Evolutionary conservation across 169 alveolate genomes (phyloP).

Genomic region (Plasmodium knowlesi): DNA sequence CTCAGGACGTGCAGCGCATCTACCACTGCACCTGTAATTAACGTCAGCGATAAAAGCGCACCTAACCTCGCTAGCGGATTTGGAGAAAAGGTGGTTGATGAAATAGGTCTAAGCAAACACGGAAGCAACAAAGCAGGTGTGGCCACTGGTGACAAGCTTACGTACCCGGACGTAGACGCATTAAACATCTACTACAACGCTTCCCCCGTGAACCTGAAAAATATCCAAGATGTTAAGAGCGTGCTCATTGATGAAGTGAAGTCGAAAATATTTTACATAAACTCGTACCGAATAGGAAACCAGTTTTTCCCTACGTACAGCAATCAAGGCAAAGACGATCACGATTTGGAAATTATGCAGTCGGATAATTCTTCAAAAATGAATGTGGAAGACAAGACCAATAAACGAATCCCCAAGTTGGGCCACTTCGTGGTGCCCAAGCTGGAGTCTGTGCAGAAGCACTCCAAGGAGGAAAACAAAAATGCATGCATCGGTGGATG

Average conservation of each 20-base stretch:
- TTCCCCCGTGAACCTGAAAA: constrained; percentile 12
- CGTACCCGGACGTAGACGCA: constrained; percentile 1
- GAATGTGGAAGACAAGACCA: neutral
- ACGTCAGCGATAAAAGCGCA: neutral
- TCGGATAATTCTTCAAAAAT: neutral
- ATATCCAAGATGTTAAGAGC: neutral
- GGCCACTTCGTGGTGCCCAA: neutral
- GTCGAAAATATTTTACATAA: constrained; percentile 38
- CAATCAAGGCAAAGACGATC: constrained; percentile 54
- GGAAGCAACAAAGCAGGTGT: neutral
- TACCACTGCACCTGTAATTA: neutral
- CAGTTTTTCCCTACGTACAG: constrained; percentile 60
- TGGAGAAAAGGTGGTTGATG: neutral
- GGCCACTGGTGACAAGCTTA: neutral
- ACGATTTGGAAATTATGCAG: constrained; percentile 26
- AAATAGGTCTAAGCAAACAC: neutral
- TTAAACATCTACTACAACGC: constrained; percentile 20
- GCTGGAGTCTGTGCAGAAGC: neutral
- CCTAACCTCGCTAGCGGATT: neutral
- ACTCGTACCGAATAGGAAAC: constrained; percentile 50
- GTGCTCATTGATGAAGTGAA: constrained; percentile 43
- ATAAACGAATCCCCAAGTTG: neutral
- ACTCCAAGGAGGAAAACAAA: neutral
- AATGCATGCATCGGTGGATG: neutral
- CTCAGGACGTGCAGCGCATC: neutral